Base-by-base conservation (phyloP, 1,139 yeast species). In the Pichia sp. region DNA sequence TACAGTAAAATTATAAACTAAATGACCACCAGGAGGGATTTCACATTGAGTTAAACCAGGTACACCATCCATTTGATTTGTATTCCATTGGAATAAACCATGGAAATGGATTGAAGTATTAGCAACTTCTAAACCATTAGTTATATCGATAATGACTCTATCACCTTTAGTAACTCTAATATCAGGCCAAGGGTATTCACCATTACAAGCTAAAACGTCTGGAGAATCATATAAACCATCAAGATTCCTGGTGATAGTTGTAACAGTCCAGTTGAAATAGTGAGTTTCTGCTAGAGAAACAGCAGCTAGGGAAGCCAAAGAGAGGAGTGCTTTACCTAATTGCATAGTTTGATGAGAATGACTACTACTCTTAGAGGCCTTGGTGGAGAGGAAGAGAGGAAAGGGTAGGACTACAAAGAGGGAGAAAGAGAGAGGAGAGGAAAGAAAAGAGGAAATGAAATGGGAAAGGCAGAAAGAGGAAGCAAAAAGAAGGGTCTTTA, bases 61-160 rank as follows among this genome's bases (percentile, higher is more conserved):
- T 7, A 95, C 93, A 39, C 97, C 97, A 61, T 89, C 97, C 84
- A 83, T 79, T 56, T 72, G 76, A 53, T 64, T 69, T 10, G 83
- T 64, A 11, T 80, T 84, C 52, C 77, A 72, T 66, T 84, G 95
- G 74, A 82, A 86, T 56, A 89, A 57, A 38, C 97, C 97, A 65
- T 89, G 97, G 76, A 84, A 85, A 63, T 89, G 97, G 55, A 89
- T 64, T 6, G 91, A 68, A 5, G 95, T 82, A 62, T 82, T 81
- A 36, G 71, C 65, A 52, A 76, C 75, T 32, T 65, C 69, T 45
- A 89, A 72, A 20, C 79, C 83, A 57, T 89, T 89, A 44, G 74
- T 74, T 59, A 86, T 64, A 55, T 79, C 72, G 28, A 86, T 66
- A 41, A 77, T 62, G 23, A 89, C 69, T n/a, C 82, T 68, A 64